Evolutionary conservation across 2,329 filamentous ascomycete genomes (phyloP).

Genomic region (Teratosphaeria destructans): DNA sequence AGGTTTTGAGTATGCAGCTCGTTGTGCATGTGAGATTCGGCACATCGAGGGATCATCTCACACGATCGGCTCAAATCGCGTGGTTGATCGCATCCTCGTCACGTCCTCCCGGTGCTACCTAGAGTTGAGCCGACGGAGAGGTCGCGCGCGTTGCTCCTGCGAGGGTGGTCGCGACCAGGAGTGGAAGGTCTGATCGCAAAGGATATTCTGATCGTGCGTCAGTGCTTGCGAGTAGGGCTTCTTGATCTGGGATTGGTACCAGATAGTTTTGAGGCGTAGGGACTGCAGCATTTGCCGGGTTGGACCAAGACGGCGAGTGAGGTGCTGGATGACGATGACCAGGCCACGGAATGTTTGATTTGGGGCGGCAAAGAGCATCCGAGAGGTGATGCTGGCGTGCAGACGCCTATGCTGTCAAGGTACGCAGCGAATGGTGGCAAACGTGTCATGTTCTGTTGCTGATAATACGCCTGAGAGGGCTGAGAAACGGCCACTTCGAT

Average conservation of each 20-base stretch:
- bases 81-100: conserved; percentile 50
- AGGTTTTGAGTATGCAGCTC: conserved; percentile 42
- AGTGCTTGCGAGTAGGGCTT: conserved; percentile 47
- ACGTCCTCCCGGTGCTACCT: conserved; percentile 49
- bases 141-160: conserved; percentile 47
- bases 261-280: conserved; percentile 30
- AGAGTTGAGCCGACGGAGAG: conserved; percentile 46
- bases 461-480: neutral
- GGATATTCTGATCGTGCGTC: conserved; percentile 51
- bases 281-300: conserved; percentile 32
- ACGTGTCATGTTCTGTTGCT: neutral
- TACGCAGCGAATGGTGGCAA: conserved; percentile 3
- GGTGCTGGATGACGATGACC: conserved; percentile 30
- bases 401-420: conserved; percentile 15
- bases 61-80: conserved; percentile 45
- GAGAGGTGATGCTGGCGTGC: conserved; percentile 6
- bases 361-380: conserved; percentile 21
- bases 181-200: conserved; percentile 46
- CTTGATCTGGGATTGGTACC: conserved; percentile 46
- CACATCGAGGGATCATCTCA: conserved; percentile 26
- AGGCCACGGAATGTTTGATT: conserved; percentile 32
- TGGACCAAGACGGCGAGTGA: conserved; percentile 32
- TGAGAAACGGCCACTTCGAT: neutral
- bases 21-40: conserved; percentile 17
- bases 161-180: conserved; percentile 42